Percentiles rank a stretch among this genome's conserved stretches.
phyloP scores from a whole-genome alignment of 257 asterid species.

The Penstemon newberryi region DNA sequence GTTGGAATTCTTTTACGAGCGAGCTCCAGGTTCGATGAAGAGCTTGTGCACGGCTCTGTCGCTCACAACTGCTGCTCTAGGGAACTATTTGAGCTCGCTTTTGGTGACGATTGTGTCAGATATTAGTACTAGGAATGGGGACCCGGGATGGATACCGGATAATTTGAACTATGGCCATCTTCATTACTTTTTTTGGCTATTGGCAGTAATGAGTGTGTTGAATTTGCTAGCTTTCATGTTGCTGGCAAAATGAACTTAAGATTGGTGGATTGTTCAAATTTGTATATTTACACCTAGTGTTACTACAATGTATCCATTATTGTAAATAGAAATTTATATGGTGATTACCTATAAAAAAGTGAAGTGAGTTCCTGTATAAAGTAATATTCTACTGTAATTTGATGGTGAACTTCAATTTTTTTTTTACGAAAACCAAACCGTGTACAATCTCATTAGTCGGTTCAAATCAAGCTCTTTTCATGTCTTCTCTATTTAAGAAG shows the following conservation, averaged over 20 bases:
- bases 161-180: conserved; percentile 58
- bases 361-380: no score
- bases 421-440: no score
- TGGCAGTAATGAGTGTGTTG: conserved; percentile 45
- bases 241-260: conserved; percentile 31
- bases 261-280: neutral
- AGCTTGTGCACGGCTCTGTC: conserved; percentile 54
- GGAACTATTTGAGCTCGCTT: conserved; percentile 43
- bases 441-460: no score
- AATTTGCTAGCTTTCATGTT: conserved; percentile 44
- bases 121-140: conserved; percentile 36
- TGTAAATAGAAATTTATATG: no score
- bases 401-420: no score
- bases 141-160: conserved; percentile 56
- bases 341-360: no score
- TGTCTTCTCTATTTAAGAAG: no score
- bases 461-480: no score
- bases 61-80: conserved; percentile 45
- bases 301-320: no score
- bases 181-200: conserved; percentile 51
- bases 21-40: conserved; percentile 65
- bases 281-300: neutral
- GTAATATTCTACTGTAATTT: no score
- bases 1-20: conserved; percentile 59
- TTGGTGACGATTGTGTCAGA: conserved; percentile 43